These are phyloP conservation scores for Leccinum boreale DNA, from an alignment of 768 basidiomycete genomes.

Conservation along the genomic window DNA sequence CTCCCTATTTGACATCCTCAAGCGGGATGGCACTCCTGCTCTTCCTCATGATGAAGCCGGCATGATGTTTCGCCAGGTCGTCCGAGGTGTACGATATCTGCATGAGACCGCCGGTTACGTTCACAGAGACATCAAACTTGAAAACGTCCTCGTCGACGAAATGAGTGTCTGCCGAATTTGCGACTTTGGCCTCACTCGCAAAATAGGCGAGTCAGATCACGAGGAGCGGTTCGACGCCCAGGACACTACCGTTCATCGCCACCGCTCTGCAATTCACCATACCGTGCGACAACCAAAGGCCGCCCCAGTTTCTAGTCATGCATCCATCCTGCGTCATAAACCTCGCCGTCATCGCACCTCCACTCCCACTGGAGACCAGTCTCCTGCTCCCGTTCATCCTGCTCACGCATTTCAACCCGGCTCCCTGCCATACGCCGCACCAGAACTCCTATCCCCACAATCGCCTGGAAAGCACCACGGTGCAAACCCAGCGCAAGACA, in stretches of 20 bases:
- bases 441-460: slow-evolving; percentile 76
- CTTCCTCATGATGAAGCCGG: slow-evolving; percentile 76
- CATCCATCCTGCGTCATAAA: slow-evolving; percentile 24
- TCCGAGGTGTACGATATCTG: slow-evolving; percentile 77
- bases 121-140: slow-evolving; percentile 95
- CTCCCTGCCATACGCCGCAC: slow-evolving; percentile 87
- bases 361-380: slow-evolving; percentile 36
- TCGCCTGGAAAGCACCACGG: slow-evolving; percentile 33
- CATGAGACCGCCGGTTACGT: slow-evolving; percentile 75
- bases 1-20: slow-evolving; percentile 79
- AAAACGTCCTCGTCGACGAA: slow-evolving; percentile 92
- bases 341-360: slow-evolving; percentile 51
- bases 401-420: slow-evolving; percentile 61
- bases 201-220: slow-evolving; percentile 51
- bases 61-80: slow-evolving; percentile 84
- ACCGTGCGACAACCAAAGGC: slow-evolving; percentile 25
- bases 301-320: slow-evolving; percentile 11
- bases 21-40: slow-evolving; percentile 63
- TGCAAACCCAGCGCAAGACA: slow-evolving; percentile 74
- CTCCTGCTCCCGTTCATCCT: slow-evolving; percentile 30
- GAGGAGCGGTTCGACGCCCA: slow-evolving; percentile 26
- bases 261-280: slow-evolving; percentile 27
- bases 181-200: slow-evolving; percentile 81
- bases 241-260: slow-evolving; percentile 15
- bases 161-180: slow-evolving; percentile 80